phyloP scores from a whole-genome alignment of 139 green algal genomes.

The Chlamydomonas schloesseri region DNA sequence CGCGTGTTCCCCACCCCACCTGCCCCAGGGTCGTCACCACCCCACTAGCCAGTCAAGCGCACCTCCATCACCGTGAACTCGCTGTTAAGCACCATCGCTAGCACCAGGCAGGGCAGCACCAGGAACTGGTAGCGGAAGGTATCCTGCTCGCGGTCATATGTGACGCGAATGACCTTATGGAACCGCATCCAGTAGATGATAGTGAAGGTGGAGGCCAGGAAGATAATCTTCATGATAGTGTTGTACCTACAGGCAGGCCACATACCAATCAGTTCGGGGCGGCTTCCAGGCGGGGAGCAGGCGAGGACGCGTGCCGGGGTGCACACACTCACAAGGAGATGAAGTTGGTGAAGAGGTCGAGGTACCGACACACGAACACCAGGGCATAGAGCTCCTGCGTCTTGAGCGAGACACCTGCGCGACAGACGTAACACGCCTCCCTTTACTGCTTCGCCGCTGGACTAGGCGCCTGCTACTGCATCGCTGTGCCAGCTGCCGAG shows the following conservation, averaged over 20 bases:
- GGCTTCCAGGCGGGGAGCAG: too few species aligned
- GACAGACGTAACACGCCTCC: neutral
- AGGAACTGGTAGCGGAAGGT: conserved; percentile 96
- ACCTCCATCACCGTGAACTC: conserved; percentile 88
- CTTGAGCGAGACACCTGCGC: conserved; percentile 94
- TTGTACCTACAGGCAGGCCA: conserved; percentile 89
- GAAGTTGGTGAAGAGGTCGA: conserved; percentile 96
- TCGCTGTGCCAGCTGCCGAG: neutral
- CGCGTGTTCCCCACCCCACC: too few species aligned
- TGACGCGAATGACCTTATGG: conserved; percentile 89
- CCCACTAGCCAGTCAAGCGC: neutral
- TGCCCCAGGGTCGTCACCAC: neutral
- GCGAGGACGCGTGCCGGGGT: too few species aligned
- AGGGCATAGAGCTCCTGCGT: conserved; percentile 98
- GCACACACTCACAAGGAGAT: conserved; percentile 84
- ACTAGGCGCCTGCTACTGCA: neutral
- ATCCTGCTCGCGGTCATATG: conserved; percentile 97
- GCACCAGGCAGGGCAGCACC: conserved; percentile 78
- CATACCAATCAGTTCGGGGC: neutral
- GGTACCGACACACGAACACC: conserved; percentile 96
- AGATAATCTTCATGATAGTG: conserved; percentile 98
- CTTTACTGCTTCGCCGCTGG: too few species aligned
- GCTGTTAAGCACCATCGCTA: conserved; percentile 87
- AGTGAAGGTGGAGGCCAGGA: conserved; percentile 81
- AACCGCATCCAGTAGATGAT: conserved; percentile 96